Evolutionary conservation across 768 basidiomycete species (phyloP), one percentile per base, ranked within the genome.

Genomic region (Chlorophyllum brunneum): DNA sequence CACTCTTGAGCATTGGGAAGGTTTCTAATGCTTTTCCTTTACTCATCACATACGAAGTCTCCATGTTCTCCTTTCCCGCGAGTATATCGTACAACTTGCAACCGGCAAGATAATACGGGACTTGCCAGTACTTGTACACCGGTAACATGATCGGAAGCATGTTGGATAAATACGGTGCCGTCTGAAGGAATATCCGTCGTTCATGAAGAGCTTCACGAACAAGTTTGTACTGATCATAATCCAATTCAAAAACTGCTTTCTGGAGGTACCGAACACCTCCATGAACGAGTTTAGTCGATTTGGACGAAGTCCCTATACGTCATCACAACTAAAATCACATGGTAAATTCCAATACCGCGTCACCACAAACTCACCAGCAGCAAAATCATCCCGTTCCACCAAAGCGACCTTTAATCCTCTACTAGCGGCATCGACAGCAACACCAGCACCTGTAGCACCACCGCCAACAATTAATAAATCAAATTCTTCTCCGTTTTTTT

Each of bases 121-220:
- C 79, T 63, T 98, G 94, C 94, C 95, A 98, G 67, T 92, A 95
- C 83, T 92, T 95, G 80, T 99, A 98, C 43, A 98, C 81, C 5
- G 95, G 95, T 13, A 98, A 74, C 85, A 99, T 95, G 69, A 99
- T 98, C 2, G 95, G 97, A 29, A 98, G 79, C 86, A 95, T 94
- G 56, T 78, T 75, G 10, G 86, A 88, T 18, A 99, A 77, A 69
- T 99, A 97, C 0, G 95, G 95, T 0, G 95, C 95, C 0, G 91
- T 98, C 63, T 97, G 88, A 18, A 99, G 74, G 76, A 99, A 99
- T 44, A 95, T 94, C 54, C 76, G 79, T 26, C 95, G 81, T 70
- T 99, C 97, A 59, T 92, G 88, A 5, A 98, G 77, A 11, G 95
- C 95, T 66, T 98, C 95, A n/a, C 77, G 78, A 24, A 99, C 95